Evolutionary conservation across 1,284 basidiomycete species (phyloP).

Genomic region (Cutaneotrichosporon sp.): DNA sequence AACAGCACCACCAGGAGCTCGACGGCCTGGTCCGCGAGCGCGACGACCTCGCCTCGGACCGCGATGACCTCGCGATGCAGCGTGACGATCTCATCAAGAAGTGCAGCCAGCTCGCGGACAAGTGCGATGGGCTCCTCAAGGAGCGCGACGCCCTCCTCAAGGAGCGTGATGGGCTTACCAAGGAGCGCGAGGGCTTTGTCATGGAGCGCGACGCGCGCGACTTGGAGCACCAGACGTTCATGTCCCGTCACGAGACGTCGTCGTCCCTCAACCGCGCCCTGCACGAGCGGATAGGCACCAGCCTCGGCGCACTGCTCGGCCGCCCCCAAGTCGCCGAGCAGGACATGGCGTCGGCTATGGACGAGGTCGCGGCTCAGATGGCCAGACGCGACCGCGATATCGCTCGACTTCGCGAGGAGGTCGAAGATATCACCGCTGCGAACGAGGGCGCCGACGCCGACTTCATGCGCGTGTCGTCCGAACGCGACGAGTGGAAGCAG

Average conservation of each 20-base stretch:
- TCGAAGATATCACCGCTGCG: constrained; percentile 49
- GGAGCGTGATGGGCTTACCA: not conserved
- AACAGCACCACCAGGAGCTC: constrained; percentile 11
- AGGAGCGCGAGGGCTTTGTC: constrained; percentile 9
- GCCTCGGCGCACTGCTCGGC: constrained; percentile 11
- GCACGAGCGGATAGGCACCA: constrained; percentile 8
- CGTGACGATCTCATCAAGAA: not conserved
- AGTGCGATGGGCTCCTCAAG: constrained; percentile 10
- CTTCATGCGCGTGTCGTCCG: constrained; percentile 61
- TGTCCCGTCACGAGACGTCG: not conserved
- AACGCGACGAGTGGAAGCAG: constrained; percentile 60
- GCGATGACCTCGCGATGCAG: not conserved
- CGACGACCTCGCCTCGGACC: constrained; percentile 1
- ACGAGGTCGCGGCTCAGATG: constrained; percentile 4
- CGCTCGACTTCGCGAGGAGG: constrained; percentile 26
- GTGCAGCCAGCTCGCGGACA: not conserved
- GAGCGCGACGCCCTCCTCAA: constrained; percentile 2
- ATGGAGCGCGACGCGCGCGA: constrained; percentile 9
- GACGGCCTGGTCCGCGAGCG: not conserved
- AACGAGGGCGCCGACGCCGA: constrained; percentile 61
- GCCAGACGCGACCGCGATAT: constrained; percentile 12
- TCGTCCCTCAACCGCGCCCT: not conserved
- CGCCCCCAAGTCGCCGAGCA: constrained; percentile 1
- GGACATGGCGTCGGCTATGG: constrained; percentile 5
- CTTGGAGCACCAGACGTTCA: constrained; percentile 5